These are phyloP conservation scores for Atractiella rhizophila DNA, from an alignment of 768 basidiomycete species.

Conservation along the genomic window DNA sequence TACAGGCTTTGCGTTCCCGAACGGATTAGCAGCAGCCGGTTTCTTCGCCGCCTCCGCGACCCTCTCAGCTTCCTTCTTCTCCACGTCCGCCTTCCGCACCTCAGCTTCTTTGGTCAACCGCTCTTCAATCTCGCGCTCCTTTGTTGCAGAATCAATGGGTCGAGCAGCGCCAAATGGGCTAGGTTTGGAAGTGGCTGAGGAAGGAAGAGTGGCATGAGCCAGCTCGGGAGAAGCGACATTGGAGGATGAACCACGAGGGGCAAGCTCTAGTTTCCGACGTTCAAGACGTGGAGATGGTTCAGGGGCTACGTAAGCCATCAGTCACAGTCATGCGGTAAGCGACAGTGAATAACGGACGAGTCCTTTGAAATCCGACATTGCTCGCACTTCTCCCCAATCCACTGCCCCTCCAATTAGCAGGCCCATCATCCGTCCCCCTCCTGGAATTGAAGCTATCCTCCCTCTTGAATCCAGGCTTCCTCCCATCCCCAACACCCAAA, in stretches of 20 bases:
- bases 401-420: conserved; percentile 26
- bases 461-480: conserved; percentile 9
- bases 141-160: conserved; percentile 56
- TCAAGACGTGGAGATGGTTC: conserved; percentile 62
- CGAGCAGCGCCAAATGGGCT: conserved; percentile 78
- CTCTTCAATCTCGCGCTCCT: conserved; percentile 27
- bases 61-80: too few species aligned
- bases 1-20: too few species aligned
- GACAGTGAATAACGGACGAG: conserved; percentile 1
- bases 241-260: conserved; percentile 39
- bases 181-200: conserved; percentile 24
- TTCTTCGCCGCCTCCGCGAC: too few species aligned
- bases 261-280: conserved; percentile 49
- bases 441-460: conserved; percentile 1
- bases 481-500: conserved; percentile 1
- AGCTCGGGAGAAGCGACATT: conserved; percentile 59
- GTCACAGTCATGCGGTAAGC: background rate
- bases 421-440: conserved; percentile 50
- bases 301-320: background rate
- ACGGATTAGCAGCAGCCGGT: too few species aligned
- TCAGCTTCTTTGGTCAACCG: conserved; percentile 14
- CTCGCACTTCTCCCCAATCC: background rate
- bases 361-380: conserved; percentile 32
- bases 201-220: conserved; percentile 34
- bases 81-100: too few species aligned